Base-by-base conservation (phyloP, 2,329 filamentous ascomycete genomes). In the Apiospora sp. region DNA sequence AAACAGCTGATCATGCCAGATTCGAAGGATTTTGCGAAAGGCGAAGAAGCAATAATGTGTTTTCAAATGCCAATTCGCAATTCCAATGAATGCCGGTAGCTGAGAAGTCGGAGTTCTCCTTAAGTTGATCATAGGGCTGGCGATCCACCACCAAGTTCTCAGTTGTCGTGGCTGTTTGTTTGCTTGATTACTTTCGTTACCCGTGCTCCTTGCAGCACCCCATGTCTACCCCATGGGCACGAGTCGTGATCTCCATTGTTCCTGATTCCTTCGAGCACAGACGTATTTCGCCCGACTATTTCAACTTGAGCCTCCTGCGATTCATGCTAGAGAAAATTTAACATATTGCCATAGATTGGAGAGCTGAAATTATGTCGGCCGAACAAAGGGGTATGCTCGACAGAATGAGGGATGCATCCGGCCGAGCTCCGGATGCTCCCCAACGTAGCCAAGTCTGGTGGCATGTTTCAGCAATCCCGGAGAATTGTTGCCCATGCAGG, bases 401-500 rank as follows among this genome's bases (percentile, higher is more conserved):
- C 58, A 64, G 4, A 24, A 64, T 30, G n/a, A 14, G 8, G 41
- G 34, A 41, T 41, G 14, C 5, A 7, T 3, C 58, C 34, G 19
- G 22, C 34, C 34, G 34, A 64, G 12, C 10, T 41, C 34, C 34
- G 22, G 4, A 41, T 5, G 8, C 37, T 41, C 8, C 8, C 34
- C 34, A 41, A 37, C 19, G 14, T 2, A 10, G 13, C 30, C 8
- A 24, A 13, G 19, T 64, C 37, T 41, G 7, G 58, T 24, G 30
- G 8, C 34, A n/a, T 41, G 58, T 64, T 64, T 64, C 58, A 64
- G 8, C 10, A n/a, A 24, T n/a, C 19, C 34, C 58, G 30, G 30
- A 19, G 34, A 64, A 41, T 64, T 64, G 34, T 64, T 64, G n/a
- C n/a, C 58, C 58, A 58, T 34, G 30, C 30, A 64, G 10, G 58